Evolutionary conservation across 2,329 filamentous ascomycete genomes (phyloP).

Genomic region (Parasarocladium wereldwijsianum): DNA sequence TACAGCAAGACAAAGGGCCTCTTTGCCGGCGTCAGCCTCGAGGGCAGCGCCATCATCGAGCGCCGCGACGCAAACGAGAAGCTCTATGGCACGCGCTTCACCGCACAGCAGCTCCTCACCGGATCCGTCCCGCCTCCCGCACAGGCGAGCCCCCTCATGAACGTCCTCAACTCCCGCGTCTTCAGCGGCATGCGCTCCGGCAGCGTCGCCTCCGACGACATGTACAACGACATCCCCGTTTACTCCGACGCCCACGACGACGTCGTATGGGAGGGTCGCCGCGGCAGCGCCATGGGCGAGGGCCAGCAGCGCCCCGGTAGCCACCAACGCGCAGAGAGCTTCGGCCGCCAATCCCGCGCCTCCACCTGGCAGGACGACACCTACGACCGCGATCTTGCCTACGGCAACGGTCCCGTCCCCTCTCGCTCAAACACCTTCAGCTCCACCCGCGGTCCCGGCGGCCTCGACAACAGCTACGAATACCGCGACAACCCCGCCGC

Average conservation of each 20-base stretch:
- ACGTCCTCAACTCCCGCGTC: slow-evolving; percentile 67
- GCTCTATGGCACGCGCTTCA: slow-evolving; percentile 73
- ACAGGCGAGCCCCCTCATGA: slow-evolving; percentile 71
- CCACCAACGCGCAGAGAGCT: slow-evolving; percentile 16
- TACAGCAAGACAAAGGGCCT: slow-evolving; percentile 97
- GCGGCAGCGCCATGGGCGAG: slow-evolving; percentile 57
- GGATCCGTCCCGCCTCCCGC: slow-evolving; percentile 67
- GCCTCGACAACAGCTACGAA: slow-evolving; percentile 32
- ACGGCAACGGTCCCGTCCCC: slow-evolving; percentile 15
- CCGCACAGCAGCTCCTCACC: slow-evolving; percentile 66
- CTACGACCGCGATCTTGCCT: slow-evolving; percentile 42
- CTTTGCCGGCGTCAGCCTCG: slow-evolving; percentile 88
- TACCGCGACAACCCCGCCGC: slow-evolving; percentile 33
- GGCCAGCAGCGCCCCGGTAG: slow-evolving; percentile 24
- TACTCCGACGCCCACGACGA: slow-evolving; percentile 77
- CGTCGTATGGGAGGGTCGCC: slow-evolving; percentile 67
- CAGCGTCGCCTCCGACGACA: slow-evolving; percentile 36
- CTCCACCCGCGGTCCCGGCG: slow-evolving; percentile 22
- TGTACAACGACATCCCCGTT: slow-evolving; percentile 89
- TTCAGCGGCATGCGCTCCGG: slow-evolving; percentile 53
- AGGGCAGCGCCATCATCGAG: slow-evolving; percentile 87
- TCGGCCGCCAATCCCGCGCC: slow-evolving; percentile 44
- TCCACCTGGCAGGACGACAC: slow-evolving; percentile 64
- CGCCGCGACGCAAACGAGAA: slow-evolving; percentile 94
- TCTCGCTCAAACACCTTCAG: slow-evolving; percentile 38